These are phyloP conservation scores for Leccinum subtestaceum DNA, from an alignment of 768 basidiomycete genomes.

Conservation along the genomic window DNA sequence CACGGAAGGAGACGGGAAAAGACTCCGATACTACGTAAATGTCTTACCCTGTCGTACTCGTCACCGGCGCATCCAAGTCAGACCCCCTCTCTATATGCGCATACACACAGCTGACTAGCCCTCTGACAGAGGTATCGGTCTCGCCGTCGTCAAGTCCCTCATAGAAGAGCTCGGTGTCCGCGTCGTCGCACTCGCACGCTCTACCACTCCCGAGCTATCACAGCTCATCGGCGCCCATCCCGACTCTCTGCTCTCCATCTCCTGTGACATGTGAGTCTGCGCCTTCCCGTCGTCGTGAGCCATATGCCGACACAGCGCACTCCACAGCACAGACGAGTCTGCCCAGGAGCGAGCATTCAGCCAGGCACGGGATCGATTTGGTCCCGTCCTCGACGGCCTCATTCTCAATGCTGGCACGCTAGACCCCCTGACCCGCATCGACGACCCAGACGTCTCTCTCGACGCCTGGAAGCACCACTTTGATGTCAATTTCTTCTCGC, in stretches of 20 bases:
- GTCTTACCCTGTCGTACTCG: slow-evolving; percentile 58
- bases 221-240: slow-evolving; percentile 42
- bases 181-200: slow-evolving; percentile 77
- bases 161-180: slow-evolving; percentile 58
- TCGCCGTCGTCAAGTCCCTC: slow-evolving; percentile 70
- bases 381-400: slow-evolving; percentile 64
- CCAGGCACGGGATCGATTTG: slow-evolving; percentile 50
- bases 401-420: slow-evolving; percentile 83
- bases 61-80: slow-evolving; percentile 86
- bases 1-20: slow-evolving; percentile 26
- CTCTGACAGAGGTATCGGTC: slow-evolving; percentile 62
- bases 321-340: slow-evolving; percentile 54
- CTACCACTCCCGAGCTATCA: slow-evolving; percentile 60
- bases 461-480: slow-evolving; percentile 70
- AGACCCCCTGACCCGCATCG: slow-evolving; percentile 64
- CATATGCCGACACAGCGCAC: not conserved
- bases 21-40: slow-evolving; percentile 10
- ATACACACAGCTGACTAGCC: slow-evolving; percentile 4
- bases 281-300: not conserved
- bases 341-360: slow-evolving; percentile 56
- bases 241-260: slow-evolving; percentile 46
- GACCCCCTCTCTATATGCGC: not conserved
- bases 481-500: slow-evolving; percentile 86
- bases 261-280: slow-evolving; percentile 73
- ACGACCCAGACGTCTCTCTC: slow-evolving; percentile 45